Base-by-base conservation (phyloP, 2,329 filamentous ascomycete genomes). In the Colletotrichum australisinense region DNA sequence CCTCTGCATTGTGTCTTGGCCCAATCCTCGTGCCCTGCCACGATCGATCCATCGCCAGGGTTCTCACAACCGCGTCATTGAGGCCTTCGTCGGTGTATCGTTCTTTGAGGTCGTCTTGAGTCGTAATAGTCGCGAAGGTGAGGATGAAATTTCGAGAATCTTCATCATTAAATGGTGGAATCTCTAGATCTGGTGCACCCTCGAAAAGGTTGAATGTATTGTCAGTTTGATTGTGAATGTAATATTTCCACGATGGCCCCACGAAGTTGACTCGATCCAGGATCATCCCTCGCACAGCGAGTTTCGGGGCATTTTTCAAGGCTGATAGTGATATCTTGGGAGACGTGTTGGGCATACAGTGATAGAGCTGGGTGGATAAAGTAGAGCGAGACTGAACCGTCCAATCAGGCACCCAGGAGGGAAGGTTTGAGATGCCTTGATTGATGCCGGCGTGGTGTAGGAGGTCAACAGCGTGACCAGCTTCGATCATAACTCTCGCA, bases 341-440 rank as follows among this genome's bases (percentile, higher is more conserved):
- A 1, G 26, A 11, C 0, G 69, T 62, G 1, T 28, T 6, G 6
- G 56, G 46, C 57, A 67, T 42, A 12, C 69, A 62, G 26, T 52
- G 11, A n/a, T 67, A 72, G 8, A 72, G 12, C n/a, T 72, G 69
- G 5, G 7, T 26, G 1, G 57, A 57, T 0, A 72, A 49, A 1
- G 8, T 52, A 1, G 69, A 67, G 2, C 63, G 46, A 0, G 69
- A 72, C n/a, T 67, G 69, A 49, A 38, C 57, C 7, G 69, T 63
- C 69, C 69, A 72, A 57, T 72, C 69, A 1, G 69, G 63, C 3
- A 67, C 69, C 69, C 63, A 72, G 4, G 63, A 72, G 7, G 69
- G 63, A 16, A 72, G 32, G 2, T 46, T 28, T 3, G 32, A 11
- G 14, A 72, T 35, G 3, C 19, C 16, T 32, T 67, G 69, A 19